These are phyloP conservation scores for Spathaspora girioi DNA, from an alignment of 805 yeast genomes.

Conservation along the genomic window DNA sequence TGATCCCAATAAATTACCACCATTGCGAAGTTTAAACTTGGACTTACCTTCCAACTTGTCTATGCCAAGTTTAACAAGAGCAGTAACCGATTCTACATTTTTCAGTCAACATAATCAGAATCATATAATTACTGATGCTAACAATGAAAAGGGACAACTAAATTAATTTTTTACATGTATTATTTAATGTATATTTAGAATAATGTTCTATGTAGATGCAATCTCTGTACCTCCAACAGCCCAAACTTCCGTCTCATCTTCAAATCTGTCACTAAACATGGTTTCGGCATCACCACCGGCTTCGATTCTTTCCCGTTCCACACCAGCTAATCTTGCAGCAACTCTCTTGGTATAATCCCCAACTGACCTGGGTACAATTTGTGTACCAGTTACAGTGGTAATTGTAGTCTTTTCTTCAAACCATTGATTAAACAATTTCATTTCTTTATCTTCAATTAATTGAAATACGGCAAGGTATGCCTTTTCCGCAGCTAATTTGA, in stretches of 20 bases:
- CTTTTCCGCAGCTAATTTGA: constrained; percentile 91
- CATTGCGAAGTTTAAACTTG: constrained; percentile 47
- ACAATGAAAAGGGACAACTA: background rate
- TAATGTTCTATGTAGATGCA: background rate
- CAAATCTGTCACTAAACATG: constrained; percentile 77
- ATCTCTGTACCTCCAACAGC: constrained; percentile 70
- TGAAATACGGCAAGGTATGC: constrained; percentile 72
- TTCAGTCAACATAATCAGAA: constrained; percentile 4
- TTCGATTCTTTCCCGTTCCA: constrained; percentile 81
- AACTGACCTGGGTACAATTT: constrained; percentile 65
- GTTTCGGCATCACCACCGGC: constrained; percentile 91
- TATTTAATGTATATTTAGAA: background rate
- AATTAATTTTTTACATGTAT: background rate
- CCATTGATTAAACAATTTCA: constrained; percentile 62
- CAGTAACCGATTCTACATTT: constrained; percentile 5
- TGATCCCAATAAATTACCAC: constrained; percentile 32
- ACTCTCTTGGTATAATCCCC: constrained; percentile 89
- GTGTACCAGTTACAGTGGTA: constrained; percentile 40
- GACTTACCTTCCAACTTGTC: constrained; percentile 45
- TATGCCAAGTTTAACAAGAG: constrained; percentile 14
- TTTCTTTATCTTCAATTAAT: constrained; percentile 62
- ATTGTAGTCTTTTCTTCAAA: constrained; percentile 39
- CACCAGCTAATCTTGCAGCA: constrained; percentile 77
- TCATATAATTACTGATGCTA: constrained; percentile 1
- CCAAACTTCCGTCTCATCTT: constrained; percentile 87